Conservation (phyloP, 2,329 filamentous ascomycete species). For the Pseudogymnoascus pannorum region DNA sequence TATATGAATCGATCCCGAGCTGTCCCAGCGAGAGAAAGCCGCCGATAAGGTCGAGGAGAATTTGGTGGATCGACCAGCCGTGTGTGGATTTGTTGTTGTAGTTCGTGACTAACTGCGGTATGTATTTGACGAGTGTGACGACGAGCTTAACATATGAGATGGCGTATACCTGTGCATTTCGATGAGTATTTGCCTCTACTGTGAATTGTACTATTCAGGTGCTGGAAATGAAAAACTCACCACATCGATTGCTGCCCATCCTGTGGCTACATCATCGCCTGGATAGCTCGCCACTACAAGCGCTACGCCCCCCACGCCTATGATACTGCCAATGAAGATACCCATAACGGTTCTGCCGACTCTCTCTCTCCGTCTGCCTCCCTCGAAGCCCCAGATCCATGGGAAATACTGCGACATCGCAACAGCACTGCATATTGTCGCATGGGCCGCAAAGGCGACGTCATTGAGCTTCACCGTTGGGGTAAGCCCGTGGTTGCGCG, state of each 20-base stretch:
- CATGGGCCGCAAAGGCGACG: constrained; percentile 79
- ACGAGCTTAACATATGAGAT: constrained; percentile 84
- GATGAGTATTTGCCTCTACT: constrained; percentile 12
- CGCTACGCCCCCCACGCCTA: constrained; percentile 44
- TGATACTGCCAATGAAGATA: constrained; percentile 61
- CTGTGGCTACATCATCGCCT: constrained; percentile 34
- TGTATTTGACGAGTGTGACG: constrained; percentile 86
- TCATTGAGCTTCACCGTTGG: constrained; percentile 89
- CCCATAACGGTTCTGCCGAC: constrained; percentile 56
- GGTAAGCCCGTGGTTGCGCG: constrained; percentile 64
- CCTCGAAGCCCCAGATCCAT: constrained; percentile 67
- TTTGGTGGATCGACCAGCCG: constrained; percentile 82
- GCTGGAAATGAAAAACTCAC: constrained; percentile 22
- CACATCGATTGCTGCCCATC: constrained; percentile 57
- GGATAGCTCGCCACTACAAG: constrained; percentile 36
- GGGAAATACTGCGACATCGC: constrained; percentile 72
- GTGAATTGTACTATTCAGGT: not conserved
- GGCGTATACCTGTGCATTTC: constrained; percentile 42
- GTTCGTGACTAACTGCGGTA: constrained; percentile 78
- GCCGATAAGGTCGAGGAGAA: constrained; percentile 75
- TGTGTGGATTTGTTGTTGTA: constrained; percentile 75
- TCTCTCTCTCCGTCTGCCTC: constrained; percentile 44
- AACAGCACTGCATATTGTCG: constrained; percentile 62
- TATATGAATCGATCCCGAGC: constrained; percentile 73
- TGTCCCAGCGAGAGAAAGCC: constrained; percentile 77